Base-by-base conservation (phyloP, 208 protist species). In the Wallacemonas sp. region DNA sequence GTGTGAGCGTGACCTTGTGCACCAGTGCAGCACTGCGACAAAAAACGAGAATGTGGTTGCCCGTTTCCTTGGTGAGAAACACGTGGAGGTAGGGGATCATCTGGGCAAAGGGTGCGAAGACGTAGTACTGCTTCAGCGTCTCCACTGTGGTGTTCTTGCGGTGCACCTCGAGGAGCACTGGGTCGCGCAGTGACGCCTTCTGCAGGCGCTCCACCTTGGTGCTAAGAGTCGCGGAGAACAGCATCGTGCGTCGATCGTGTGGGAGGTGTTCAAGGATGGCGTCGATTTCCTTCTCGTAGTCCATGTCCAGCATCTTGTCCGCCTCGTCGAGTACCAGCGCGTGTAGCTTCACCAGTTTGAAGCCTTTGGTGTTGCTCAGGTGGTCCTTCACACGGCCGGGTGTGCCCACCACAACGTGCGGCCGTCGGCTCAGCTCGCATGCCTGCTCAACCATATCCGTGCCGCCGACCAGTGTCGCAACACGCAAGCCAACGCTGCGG, bases 211-310 rank as follows among this genome's bases (percentile, higher is more conserved):
- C 92, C 41, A 98, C 98, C 73, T 99, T 99, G 13, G 85, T 96
- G 64, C 98, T 99, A 68, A 99, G 98, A 5, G 98, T 99, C 0
- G 98, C 98, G 27, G 97, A 99, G 73, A 99, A 99, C 4, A 99
- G 90, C 64, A 95, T 91, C 0, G 98, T 99, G 34, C 88, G 87
- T 26, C 97, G 87, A 26, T 98, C 78, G 36, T 85, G 75, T 41
- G 87, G 90, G 33, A 97, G 64, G 50, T 89, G 73, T 78, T 98
- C 89, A 30, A 99, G 78, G 73, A 99, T 98, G 19, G 90, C 88
- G 71, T 98, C 89, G 53, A 99, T 87, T 63, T 99, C 97, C 71
- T 99, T 97, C 76, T 99, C 98, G 73, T 99, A 99, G 80, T 99
- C 98, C 90, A 98, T 97, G 67, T 97, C 90, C 22, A 99, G 89